phyloP scores from a whole-genome alignment of 441 rosid genomes.

The Gossypium aridum region DNA sequence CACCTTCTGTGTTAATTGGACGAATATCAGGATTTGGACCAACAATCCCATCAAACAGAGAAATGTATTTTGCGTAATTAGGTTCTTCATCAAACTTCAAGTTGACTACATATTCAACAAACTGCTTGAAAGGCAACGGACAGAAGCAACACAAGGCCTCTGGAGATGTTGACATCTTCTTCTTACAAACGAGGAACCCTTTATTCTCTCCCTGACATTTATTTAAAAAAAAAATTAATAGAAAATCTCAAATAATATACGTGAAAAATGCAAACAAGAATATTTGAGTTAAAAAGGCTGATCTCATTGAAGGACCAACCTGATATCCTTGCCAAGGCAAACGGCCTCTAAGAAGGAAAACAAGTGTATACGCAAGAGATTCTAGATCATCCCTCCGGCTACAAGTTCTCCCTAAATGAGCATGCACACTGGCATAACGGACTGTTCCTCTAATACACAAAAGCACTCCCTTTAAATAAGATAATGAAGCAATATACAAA shows the following conservation, averaged over 20 bases:
- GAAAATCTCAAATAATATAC: neutral
- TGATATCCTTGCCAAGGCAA: constrained; percentile 72
- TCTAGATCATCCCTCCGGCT: constrained; percentile 75
- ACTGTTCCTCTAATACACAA: constrained; percentile 48
- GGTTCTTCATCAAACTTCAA: constrained; percentile 64
- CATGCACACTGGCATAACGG: constrained; percentile 67
- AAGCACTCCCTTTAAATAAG: neutral
- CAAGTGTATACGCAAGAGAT: constrained; percentile 61
- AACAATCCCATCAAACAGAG: constrained; percentile 49
- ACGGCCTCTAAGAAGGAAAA: constrained; percentile 60
- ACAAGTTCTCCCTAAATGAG: constrained; percentile 65
- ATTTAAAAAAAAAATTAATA: neutral
- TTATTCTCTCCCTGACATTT: constrained; percentile 54
- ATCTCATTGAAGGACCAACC: constrained; percentile 21
- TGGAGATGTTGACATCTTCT: constrained; percentile 62
- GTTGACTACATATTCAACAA: constrained; percentile 53
- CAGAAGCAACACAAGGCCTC: constrained; percentile 53
- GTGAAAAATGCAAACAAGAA: neutral
- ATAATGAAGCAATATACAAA: neutral
- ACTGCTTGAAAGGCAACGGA: constrained; percentile 45
- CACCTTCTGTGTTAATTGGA: constrained; percentile 57
- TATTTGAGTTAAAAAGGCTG: neutral
- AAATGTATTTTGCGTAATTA: constrained; percentile 48
- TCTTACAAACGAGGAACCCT: constrained; percentile 61
- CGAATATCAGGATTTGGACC: constrained; percentile 43